phyloP scores from a whole-genome alignment of 192 early-diverging fungal genomes.

The Podila horticola region DNA sequence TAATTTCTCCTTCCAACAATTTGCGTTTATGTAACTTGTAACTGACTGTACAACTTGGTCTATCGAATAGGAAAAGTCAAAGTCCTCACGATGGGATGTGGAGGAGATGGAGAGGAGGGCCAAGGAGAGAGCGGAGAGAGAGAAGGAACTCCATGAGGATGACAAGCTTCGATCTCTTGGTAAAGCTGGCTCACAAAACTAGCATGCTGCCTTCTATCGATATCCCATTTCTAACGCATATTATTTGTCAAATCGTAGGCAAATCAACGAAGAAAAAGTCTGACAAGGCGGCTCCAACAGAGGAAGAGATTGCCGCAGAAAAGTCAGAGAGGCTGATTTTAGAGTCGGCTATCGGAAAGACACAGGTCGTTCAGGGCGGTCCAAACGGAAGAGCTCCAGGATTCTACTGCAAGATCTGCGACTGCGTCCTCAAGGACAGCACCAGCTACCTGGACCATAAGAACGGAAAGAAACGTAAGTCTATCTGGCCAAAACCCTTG shows the following conservation, averaged over 20 bases:
- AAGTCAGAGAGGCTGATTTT: slow-evolving; percentile 70
- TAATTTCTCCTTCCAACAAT: not conserved
- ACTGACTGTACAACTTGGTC: not conserved
- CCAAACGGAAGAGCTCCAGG: slow-evolving; percentile 79
- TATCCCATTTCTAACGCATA: not conserved
- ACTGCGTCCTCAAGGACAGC: slow-evolving; percentile 90
- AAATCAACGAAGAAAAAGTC: slow-evolving; percentile 41
- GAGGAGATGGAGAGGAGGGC: slow-evolving; percentile 76
- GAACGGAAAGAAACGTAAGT: slow-evolving; percentile 86
- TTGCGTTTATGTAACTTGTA: not conserved
- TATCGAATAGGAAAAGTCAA: slow-evolving; percentile 23
- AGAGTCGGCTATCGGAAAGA: slow-evolving; percentile 81
- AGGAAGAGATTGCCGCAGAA: slow-evolving; percentile 61
- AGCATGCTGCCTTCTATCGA: not conserved
- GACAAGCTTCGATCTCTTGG: slow-evolving; percentile 68
- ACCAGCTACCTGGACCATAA: slow-evolving; percentile 91
- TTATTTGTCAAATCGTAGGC: slow-evolving; percentile 19
- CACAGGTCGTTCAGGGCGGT: slow-evolving; percentile 76
- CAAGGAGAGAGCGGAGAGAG: slow-evolving; percentile 64
- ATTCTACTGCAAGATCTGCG: slow-evolving; percentile 92
- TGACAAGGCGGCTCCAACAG: slow-evolving; percentile 51
- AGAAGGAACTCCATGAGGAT: slow-evolving; percentile 54
- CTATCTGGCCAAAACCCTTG: too few relatives aligned
- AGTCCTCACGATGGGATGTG: slow-evolving; percentile 71
- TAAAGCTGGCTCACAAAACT: slow-evolving; percentile 1